These are phyloP conservation scores for Metarhizium rileyi DNA, from an alignment of 2,329 filamentous ascomycete species.

Conservation along the genomic window DNA sequence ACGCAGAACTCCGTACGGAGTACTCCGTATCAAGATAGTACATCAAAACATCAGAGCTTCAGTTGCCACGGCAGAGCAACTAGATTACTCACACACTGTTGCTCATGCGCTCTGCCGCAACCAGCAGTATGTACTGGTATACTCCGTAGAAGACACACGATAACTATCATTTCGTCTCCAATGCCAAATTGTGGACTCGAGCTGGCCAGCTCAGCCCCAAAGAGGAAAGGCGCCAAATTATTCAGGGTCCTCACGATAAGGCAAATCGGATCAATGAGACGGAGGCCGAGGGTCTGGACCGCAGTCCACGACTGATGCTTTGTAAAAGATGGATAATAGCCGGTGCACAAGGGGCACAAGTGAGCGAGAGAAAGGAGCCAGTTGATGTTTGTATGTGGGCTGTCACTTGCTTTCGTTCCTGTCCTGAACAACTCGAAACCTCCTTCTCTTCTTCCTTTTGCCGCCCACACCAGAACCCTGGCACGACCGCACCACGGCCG, in stretches of 20 bases:
- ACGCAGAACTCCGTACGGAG: no score
- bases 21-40: no score
- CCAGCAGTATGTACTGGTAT: no score
- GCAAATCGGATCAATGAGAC: not conserved
- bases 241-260: not conserved
- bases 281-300: not conserved
- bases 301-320: not conserved
- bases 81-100: no score
- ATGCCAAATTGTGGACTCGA: not conserved
- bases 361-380: not conserved
- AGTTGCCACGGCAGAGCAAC: no score
- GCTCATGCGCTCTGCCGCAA: no score
- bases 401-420: constrained; percentile 2
- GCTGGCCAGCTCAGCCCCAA: not conserved
- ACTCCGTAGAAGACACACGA: no score
- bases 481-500: not conserved
- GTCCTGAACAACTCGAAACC: not conserved
- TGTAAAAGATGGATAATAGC: not conserved
- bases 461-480: not conserved
- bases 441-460: not conserved
- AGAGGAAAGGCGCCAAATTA: not conserved
- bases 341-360: not conserved
- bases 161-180: no score
- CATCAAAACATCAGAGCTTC: no score
- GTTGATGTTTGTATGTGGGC: not conserved